phyloP scores from a whole-genome alignment of 169 alveolate genomes.

The Plasmodium adleri region DNA sequence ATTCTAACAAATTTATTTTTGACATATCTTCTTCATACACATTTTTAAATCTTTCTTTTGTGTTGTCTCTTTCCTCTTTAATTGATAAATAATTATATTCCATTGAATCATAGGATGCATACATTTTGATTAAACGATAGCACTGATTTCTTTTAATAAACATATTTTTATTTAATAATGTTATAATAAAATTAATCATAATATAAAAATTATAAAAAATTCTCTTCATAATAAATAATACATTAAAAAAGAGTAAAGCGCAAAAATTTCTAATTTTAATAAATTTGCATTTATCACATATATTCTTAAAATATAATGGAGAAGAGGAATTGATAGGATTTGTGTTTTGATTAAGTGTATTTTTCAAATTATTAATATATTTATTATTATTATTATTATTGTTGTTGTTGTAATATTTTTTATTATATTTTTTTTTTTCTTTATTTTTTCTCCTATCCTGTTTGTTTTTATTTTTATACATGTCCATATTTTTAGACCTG shows the following conservation, averaged over 20 bases:
- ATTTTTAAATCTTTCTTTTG: not conserved
- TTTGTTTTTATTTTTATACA: constrained; percentile 21
- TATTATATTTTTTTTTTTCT: too few species aligned
- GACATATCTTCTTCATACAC: not conserved
- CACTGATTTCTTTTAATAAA: constrained; percentile 42
- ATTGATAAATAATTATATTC: constrained; percentile 6
- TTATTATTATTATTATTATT: constrained; percentile 31
- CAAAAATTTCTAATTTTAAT: constrained; percentile 51
- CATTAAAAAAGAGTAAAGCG: constrained; percentile 35
- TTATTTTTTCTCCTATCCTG: too few species aligned
- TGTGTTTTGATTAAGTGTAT: constrained; percentile 14
- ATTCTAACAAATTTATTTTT: not conserved
- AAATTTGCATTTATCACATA: constrained; percentile 64
- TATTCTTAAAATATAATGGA: constrained; percentile 51
- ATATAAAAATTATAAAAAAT: constrained; percentile 57
- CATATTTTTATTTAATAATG: constrained; percentile 38
- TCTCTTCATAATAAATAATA: constrained; percentile 59
- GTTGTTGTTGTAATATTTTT: not conserved
- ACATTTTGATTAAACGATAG: constrained; percentile 18
- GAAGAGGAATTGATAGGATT: constrained; percentile 33
- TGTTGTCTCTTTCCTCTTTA: constrained; percentile 1
- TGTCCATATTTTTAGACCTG: constrained; percentile 45
- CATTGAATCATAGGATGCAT: not conserved
- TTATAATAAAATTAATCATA: constrained; percentile 39
- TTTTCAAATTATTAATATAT: constrained; percentile 15